Evolutionary conservation across 306 rosid species (phyloP).

Genomic region (Quercus robur): DNA sequence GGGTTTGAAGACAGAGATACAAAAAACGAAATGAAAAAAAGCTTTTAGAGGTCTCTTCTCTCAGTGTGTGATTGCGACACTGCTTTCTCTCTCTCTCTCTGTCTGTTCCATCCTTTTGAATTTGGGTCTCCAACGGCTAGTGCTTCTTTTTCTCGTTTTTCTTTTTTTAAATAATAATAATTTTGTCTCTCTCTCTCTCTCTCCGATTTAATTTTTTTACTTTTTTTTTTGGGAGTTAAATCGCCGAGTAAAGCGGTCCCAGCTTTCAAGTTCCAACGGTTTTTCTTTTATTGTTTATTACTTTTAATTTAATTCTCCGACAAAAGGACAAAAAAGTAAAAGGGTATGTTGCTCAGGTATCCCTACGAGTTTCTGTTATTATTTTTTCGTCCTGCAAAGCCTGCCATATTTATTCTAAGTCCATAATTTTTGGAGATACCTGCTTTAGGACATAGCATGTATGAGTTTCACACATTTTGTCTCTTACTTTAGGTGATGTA

Average conservation of each 20-base stretch:
- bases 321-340: slow-evolving; percentile 28
- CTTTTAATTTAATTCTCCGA: not conserved
- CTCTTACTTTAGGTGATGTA: too few species aligned
- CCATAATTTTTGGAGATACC: too few species aligned
- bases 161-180: not conserved
- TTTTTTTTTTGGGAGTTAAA: slow-evolving; percentile 9
- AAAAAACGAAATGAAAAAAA: not conserved
- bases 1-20: not conserved
- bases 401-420: not conserved
- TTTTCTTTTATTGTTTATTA: not conserved
- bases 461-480: too few species aligned
- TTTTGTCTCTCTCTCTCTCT: not conserved
- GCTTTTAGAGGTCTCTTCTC: slow-evolving; percentile 22
- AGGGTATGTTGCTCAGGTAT: not conserved
- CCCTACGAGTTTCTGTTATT: not conserved
- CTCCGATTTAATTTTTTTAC: not conserved
- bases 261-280: slow-evolving; percentile 44
- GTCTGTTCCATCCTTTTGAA: slow-evolving; percentile 47
- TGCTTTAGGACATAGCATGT: too few species aligned
- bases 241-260: slow-evolving; percentile 33
- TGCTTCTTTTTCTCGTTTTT: slow-evolving; percentile 25
- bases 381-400: not conserved
- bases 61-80: too few species aligned
- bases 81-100: not conserved
- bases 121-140: slow-evolving; percentile 75